Evolutionary conservation across 2,329 filamentous ascomycete species (phyloP).

Genomic region (Talaromyces sp.): DNA sequence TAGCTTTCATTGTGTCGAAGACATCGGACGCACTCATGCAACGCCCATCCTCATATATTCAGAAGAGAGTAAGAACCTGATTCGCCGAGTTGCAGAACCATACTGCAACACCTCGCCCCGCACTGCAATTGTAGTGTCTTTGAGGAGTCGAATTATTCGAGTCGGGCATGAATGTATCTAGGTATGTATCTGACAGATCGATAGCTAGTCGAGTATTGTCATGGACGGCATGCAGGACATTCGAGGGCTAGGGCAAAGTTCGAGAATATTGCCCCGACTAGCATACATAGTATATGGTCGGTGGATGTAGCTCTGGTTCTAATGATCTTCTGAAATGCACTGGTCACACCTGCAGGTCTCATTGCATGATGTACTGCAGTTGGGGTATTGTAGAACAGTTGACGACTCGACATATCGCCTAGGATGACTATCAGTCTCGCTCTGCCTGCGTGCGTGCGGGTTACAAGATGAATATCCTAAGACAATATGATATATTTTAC

Average conservation of each 20-base stretch:
- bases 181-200: too few relatives aligned
- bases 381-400: background rate
- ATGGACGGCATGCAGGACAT: background rate
- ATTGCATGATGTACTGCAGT: background rate
- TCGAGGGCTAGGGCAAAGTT: background rate
- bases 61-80: background rate
- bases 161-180: background rate
- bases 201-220: background rate
- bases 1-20: background rate
- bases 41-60: background rate
- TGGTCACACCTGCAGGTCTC: too few relatives aligned
- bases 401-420: background rate
- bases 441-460: background rate
- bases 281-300: background rate
- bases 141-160: background rate
- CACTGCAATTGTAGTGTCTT: background rate
- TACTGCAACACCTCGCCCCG: background rate
- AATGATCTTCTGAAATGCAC: too few relatives aligned
- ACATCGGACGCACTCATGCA: background rate
- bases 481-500: constrained; percentile 1
- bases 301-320: too few relatives aligned
- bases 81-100: background rate
- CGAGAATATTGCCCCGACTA: background rate
- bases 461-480: background rate
- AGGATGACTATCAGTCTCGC: background rate